Evolutionary conservation across 768 basidiomycete species (phyloP), one percentile per base, ranked within the genome.

Genomic region (Boletus eberwhitei): DNA sequence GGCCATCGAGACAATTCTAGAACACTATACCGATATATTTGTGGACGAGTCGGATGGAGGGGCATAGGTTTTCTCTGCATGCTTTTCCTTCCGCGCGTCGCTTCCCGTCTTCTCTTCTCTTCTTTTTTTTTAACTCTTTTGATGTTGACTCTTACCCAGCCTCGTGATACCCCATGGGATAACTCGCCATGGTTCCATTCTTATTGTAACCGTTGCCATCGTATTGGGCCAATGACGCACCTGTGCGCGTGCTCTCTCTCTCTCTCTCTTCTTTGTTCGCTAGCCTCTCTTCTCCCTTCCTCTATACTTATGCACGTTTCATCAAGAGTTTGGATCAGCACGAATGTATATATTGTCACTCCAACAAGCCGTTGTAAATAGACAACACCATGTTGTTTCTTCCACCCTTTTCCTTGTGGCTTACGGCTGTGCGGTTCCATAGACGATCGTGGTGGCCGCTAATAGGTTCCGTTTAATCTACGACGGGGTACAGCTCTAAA

Each of bases 11-110:
- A 98, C 93, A 6, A 96, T 98, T 64, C 76, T 98, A 61, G 85
- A 87, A 64, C 93, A 95, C 68, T 98, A 93, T 73, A 84, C 82
- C 53, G 95, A 97, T 76, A 98, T 98, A 65, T 98, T 98, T 72
- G 88, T 98, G 59, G 95, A 96, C 62, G 95, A 93, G 69, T 73
- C 78, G 59, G 88, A 88, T 48, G 76, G 60, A 63, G 68, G 49
- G 40, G 24, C 63, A 50, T 72, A 69, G 52, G 45, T 32, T 48
- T 26, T 29, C 21, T 37, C 26, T 5, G 35, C 39, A 22, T 34
- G 26, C 16, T 12, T 19, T 22, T 58, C 40, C 38, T 42, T 57
- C 55, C 17, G 34, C 29, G 5, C 26, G 8, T 22, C 47, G 5
- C 53, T 43, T 52, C 34, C 29, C 26, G 3, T 43, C 29, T 16